Evolutionary conservation across 768 basidiomycete species (phyloP).

Genomic region (Nevesoporus exiguus): DNA sequence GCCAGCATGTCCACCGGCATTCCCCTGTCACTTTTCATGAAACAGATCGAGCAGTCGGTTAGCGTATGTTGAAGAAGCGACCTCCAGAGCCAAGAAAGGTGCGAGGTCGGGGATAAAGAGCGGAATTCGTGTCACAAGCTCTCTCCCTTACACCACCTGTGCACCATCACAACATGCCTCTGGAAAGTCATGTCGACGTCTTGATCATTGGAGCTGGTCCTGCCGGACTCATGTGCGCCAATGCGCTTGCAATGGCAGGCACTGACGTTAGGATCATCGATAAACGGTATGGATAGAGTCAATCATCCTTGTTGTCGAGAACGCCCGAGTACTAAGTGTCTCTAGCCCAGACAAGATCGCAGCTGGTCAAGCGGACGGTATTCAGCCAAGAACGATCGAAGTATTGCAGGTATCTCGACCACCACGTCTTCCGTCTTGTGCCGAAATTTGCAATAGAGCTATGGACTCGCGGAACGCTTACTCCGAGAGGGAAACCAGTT

Average conservation of each 20-base stretch:
- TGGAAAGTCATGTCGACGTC: slow-evolving; percentile 40
- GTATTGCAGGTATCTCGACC: slow-evolving; percentile 41
- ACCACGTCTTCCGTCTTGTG: background rate
- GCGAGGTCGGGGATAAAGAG: no score
- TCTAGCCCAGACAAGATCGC: slow-evolving; percentile 37
- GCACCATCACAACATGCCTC: slow-evolving; percentile 14
- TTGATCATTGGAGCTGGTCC: slow-evolving; percentile 50
- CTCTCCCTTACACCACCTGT: background rate
- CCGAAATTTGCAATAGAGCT: slow-evolving; percentile 21
- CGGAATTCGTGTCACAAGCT: no score
- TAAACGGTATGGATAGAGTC: slow-evolving; percentile 32
- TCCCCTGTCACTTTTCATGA: no score
- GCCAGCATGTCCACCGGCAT: no score
- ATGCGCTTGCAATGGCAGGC: slow-evolving; percentile 45
- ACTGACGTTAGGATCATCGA: slow-evolving; percentile 46
- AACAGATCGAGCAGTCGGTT: no score
- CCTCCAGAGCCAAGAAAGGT: no score
- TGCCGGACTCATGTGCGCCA: slow-evolving; percentile 65
- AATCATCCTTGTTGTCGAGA: background rate
- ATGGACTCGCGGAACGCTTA: slow-evolving; percentile 67
- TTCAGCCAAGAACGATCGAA: slow-evolving; percentile 51
- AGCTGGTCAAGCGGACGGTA: slow-evolving; percentile 53
- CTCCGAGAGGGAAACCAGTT: slow-evolving; percentile 64
- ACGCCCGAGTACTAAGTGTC: background rate
- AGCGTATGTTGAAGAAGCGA: no score